Evolutionary conservation across 1,139 yeast species (phyloP).

Genomic region (Taiozyma sp.): DNA sequence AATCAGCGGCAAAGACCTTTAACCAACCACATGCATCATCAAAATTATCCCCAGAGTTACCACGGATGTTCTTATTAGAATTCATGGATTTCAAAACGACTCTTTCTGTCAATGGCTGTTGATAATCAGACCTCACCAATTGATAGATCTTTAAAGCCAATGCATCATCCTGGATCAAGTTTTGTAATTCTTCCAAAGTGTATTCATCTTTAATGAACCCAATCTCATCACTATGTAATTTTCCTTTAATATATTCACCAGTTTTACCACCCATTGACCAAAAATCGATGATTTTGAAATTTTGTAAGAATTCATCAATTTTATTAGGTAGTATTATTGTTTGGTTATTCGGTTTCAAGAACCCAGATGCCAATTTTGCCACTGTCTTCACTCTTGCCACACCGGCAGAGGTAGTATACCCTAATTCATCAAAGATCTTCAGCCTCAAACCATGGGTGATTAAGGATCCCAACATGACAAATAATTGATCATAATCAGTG

Average conservation of each 20-base stretch:
- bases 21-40: conserved; percentile 76
- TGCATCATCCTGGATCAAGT: conserved; percentile 36
- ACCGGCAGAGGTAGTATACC: conserved; percentile 91
- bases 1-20: conserved; percentile 75
- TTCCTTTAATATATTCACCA: conserved; percentile 55
- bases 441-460: conserved; percentile 49
- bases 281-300: conserved; percentile 66
- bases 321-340: conserved; percentile 56
- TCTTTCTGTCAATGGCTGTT: conserved; percentile 47
- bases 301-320: conserved; percentile 46
- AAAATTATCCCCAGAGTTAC: conserved; percentile 44
- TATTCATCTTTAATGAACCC: conserved; percentile 35
- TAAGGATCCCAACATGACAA: conserved; percentile 60
- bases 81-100: conserved; percentile 80
- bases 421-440: conserved; percentile 46
- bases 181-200: conserved; percentile 28
- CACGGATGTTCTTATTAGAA: conserved; percentile 74
- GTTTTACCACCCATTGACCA: conserved; percentile 91
- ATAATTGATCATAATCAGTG: conserved; percentile 82
- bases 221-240: conserved; percentile 39
- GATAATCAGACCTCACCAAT: conserved; percentile 58
- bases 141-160: conserved; percentile 47
- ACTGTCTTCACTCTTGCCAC: conserved; percentile 67
- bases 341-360: conserved; percentile 79
- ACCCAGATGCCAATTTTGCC: conserved; percentile 89